Evolutionary conservation across 1,284 basidiomycete genomes (phyloP).

Genomic region (Tilletiopsis washingtonensis): DNA sequence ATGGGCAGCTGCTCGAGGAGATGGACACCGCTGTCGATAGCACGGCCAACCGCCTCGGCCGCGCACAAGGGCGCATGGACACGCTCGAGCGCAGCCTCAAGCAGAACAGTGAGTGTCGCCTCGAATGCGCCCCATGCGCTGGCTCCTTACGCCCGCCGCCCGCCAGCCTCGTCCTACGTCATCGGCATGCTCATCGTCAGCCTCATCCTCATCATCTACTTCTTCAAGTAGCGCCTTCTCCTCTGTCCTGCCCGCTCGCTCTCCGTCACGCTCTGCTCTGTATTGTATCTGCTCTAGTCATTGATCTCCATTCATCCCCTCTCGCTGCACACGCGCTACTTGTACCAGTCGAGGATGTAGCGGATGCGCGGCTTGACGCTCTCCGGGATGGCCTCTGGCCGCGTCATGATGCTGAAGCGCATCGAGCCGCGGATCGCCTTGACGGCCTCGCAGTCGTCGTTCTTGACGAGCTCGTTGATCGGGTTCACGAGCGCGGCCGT

Average conservation of each 20-base stretch:
- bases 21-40: conserved; percentile 26
- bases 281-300: no score
- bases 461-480: conserved; percentile 52
- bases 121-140: not conserved
- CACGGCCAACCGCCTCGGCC: conserved; percentile 30
- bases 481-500: conserved; percentile 69
- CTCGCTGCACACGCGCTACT: not conserved
- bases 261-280: no score
- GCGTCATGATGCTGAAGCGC: conserved; percentile 62
- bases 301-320: not conserved
- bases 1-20: conserved; percentile 28
- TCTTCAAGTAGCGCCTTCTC: not conserved
- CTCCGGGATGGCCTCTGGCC: conserved; percentile 57
- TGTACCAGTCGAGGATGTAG: conserved; percentile 59
- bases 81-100: conserved; percentile 20
- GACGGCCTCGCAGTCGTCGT: conserved; percentile 20
- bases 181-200: not conserved
- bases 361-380: conserved; percentile 66
- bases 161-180: not conserved
- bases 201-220: not conserved
- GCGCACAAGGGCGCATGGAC: conserved; percentile 24
- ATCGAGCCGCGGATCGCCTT: conserved; percentile 27
- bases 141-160: not conserved
- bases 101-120: conserved; percentile 30
- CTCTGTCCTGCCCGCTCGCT: no score